Base-by-base conservation (phyloP, 768 basidiomycete genomes). In the Hortiboletus flavorubellus region DNA sequence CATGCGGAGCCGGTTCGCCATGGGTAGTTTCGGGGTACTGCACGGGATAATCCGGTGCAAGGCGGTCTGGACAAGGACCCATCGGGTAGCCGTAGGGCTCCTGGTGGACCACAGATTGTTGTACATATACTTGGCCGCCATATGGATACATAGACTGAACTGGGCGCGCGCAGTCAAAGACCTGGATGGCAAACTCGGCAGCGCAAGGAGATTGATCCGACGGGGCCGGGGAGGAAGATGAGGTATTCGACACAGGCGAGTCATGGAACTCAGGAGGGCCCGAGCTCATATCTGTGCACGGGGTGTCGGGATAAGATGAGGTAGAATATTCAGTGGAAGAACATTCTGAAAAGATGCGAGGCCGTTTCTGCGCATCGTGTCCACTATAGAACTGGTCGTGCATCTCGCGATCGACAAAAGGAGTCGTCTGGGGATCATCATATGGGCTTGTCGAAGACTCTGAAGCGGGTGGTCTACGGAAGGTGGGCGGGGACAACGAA, bases 151-250 rank as follows among this genome's bases (percentile, higher is more conserved):
- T 38, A 41, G 42, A n/a, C n/a, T 50, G 59, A 18, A 7, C 31
- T 16, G 45, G 54, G 45, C 12, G 47, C 39, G 33, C 5, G 39
- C 60, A 56, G 12, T 49, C 59, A 21, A 37, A 18, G 35, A 46
- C 48, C 10, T 46, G 50, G 44, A 34, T 37, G 16, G 47, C 4
- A 49, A 55, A 46, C 9, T 68, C 66, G 38, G 49, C 33, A 30
- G 53, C 29, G 43, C 50, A 46, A 30, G 62, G 54, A 3, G 68
- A 59, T 26, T 66, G 68, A 49, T 69, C 68, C 55, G 68, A 58
- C 10, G 38, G 51, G 23, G 45, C 57, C 12, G 68, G 59, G 16
- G 64, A 68, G 31, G 67, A 61, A 26, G 67, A 64, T 18, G 67
- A 63, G 12, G 62, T 55, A 35, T 52, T 31, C 8, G 62, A 61